phyloP scores from a whole-genome alignment of 2,329 filamentous ascomycete species.

The Talaromyces funiculosus region DNA sequence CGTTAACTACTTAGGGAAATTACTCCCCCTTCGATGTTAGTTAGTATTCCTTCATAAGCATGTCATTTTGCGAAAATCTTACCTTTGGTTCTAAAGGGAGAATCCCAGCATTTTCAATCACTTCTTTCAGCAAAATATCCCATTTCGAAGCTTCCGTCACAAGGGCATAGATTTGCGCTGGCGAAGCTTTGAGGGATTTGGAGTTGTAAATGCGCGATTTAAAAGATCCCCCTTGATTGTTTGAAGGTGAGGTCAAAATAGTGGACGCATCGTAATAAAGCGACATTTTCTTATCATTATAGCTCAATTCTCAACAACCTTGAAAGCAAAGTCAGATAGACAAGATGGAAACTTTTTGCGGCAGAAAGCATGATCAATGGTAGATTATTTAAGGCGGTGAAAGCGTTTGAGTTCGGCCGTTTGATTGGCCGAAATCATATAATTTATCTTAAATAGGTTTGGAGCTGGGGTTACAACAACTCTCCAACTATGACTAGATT shows the following conservation, averaged over 20 bases:
- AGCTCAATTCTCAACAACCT: background rate
- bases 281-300: constrained; percentile 57
- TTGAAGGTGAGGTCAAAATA: constrained; percentile 60
- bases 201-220: constrained; percentile 75
- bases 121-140: constrained; percentile 77
- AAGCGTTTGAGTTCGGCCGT: too few species aligned
- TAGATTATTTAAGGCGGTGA: background rate
- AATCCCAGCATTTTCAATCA: constrained; percentile 75
- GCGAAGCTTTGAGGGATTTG: constrained; percentile 70
- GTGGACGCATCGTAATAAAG: constrained; percentile 88
- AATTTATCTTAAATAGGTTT: background rate
- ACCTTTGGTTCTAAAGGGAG: constrained; percentile 82
- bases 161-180: constrained; percentile 79
- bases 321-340: background rate
- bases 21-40: constrained; percentile 32
- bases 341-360: background rate
- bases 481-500: too few species aligned
- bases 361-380: background rate
- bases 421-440: background rate
- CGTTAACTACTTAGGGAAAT: constrained; percentile 56
- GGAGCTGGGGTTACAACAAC: background rate
- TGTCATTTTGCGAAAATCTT: constrained; percentile 16
- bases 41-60: constrained; percentile 22
- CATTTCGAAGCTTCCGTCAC: constrained; percentile 86
- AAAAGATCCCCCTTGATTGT: constrained; percentile 63